Evolutionary conservation across 2,329 filamentous ascomycete genomes (phyloP), one percentile per base, ranked within the genome.

Genomic region (Pezicula carpinea): DNA sequence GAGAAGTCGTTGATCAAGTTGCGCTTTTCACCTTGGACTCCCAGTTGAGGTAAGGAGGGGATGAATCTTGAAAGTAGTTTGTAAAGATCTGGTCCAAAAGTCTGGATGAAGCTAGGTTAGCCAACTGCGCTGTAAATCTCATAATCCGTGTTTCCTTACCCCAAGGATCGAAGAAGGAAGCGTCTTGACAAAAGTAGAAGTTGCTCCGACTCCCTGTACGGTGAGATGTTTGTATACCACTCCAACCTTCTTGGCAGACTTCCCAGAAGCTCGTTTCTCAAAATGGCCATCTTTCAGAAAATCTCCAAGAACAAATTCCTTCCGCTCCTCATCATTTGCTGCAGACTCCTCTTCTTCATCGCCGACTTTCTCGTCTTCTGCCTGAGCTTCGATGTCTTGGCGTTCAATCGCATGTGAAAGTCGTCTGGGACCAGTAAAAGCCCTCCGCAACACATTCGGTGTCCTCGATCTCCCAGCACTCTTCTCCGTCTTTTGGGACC

Each of bases 51-150:
- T 17, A 62, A 47, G 4, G 46, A 38, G 5, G 59, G 55, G 15
- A 64, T 56, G 26, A 61, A 59, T 22, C 56, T 50, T 4, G 55
- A 48, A 13, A 90, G 56, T 6, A 88, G 67, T 18, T 71, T 75
- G 63, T 88, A 92, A 1, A 92, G 68, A 64, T 92, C 88, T 0
- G 87, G 87, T 0, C 88, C 88, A 62, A 93, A 92, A 0, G 87
- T 90, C 59, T 61, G 42, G 7, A 3, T 17, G 39, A 34, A n/a
- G 3, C 14, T 46, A 32, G 34, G 39, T 52, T 36, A 47, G 36
- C 17, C 11, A 18, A 26, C 5, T 33, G 34, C 33, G 32, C 13
- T 11, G 3, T 6, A 13, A 11, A 29, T 10, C 26, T 11, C 4
- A 29, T 10, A 3, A 29, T 29, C 26, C 26, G 6, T 29, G 26